Evolutionary conservation across 176 grass and related monocot species (phyloP).

Genomic region (Musa schizocarpa): DNA sequence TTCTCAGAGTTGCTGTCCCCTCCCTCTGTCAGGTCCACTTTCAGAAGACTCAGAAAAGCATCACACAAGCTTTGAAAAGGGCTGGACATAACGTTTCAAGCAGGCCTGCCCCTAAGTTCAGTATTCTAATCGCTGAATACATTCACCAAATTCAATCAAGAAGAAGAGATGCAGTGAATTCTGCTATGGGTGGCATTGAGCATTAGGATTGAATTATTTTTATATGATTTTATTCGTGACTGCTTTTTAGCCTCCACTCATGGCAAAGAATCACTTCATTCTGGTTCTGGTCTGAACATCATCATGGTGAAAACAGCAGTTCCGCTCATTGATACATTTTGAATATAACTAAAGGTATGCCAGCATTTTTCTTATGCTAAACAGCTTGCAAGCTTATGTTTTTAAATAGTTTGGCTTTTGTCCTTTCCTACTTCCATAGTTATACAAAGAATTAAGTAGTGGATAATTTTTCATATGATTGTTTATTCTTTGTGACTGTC

Average conservation of each 20-base stretch:
- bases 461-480: no score
- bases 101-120: not conserved
- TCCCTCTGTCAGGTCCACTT: constrained; percentile 3
- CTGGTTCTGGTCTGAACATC: not conserved
- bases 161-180: not conserved
- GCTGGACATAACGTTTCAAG: not conserved
- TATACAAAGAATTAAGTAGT: no score
- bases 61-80: constrained; percentile 1
- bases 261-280: not conserved
- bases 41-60: not conserved
- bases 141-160: not conserved
- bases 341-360: no score
- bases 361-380: no score
- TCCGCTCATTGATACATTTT: no score
- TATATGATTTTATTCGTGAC: not conserved
- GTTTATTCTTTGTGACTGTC: no score
- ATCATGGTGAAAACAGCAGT: not conserved
- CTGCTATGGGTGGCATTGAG: not conserved
- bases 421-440: no score
- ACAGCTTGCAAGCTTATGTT: no score
- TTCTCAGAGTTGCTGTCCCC: not conserved
- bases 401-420: no score
- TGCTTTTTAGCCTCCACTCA: not conserved
- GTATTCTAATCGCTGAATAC: not conserved
- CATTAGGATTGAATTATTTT: not conserved